Conservation (phyloP, 2,329 filamentous ascomycete species). For the Raffaelea ambrosiae region DNA sequence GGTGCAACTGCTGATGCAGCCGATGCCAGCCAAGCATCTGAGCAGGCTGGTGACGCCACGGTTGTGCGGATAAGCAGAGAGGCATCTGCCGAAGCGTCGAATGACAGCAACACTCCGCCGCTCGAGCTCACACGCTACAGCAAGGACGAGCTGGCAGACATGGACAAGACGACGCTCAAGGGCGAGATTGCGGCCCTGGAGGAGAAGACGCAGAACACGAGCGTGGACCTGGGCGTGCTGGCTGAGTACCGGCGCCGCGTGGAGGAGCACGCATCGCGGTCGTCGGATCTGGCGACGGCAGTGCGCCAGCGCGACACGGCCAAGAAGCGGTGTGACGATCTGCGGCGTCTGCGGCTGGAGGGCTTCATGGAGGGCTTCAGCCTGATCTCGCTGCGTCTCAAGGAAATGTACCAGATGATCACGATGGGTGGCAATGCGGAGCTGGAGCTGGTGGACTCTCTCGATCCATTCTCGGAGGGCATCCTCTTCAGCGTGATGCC, state of each 20-base stretch:
- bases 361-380: conserved; percentile 99
- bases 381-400: conserved; percentile 84
- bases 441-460: conserved; percentile 87
- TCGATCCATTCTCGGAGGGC: conserved; percentile 95
- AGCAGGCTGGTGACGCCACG: conserved; percentile 17
- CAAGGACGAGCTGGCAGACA: conserved; percentile 57
- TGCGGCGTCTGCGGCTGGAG: conserved; percentile 81
- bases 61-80: conserved; percentile 18
- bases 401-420: conserved; percentile 99
- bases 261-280: conserved; percentile 34
- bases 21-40: conserved; percentile 5
- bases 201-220: conserved; percentile 71
- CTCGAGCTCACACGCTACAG: conserved; percentile 68
- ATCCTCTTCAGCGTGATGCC: conserved; percentile 98
- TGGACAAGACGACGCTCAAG: conserved; percentile 54
- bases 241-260: conserved; percentile 31
- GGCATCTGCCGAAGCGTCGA: conserved; percentile 10
- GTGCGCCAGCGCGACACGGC: conserved; percentile 72
- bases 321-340: conserved; percentile 87
- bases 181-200: conserved; percentile 54
- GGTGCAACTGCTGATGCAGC: not conserved
- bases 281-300: conserved; percentile 74
- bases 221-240: conserved; percentile 74
- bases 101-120: conserved; percentile 22
- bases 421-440: conserved; percentile 99